These are phyloP conservation scores for Aspergillus ostianus DNA, from an alignment of 495 filamentous ascomycete genomes.

Conservation along the genomic window DNA sequence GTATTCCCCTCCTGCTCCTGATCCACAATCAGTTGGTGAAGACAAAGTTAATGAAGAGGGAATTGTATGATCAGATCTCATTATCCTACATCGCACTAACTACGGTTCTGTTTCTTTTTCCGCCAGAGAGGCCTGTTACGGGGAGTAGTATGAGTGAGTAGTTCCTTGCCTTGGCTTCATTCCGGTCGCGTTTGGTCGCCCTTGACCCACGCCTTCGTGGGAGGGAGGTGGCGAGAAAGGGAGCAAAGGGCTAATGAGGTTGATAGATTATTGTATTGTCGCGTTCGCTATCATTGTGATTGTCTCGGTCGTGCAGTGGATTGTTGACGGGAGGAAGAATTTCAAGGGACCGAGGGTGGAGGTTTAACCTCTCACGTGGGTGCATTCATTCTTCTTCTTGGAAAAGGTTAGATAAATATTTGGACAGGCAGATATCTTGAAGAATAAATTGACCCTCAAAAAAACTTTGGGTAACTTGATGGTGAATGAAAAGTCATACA, in stretches of 20 bases:
- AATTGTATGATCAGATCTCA: slow-evolving; percentile 44
- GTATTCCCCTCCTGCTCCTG: too few species aligned
- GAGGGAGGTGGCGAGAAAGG: too few species aligned
- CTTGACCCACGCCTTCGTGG: not conserved
- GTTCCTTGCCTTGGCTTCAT: not conserved
- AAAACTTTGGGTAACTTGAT: too few species aligned
- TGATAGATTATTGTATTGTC: slow-evolving; percentile 61
- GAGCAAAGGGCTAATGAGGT: slow-evolving; percentile 9
- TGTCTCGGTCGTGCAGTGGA: slow-evolving; percentile 63
- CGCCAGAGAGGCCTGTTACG: slow-evolving; percentile 60
- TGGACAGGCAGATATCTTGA: too few species aligned
- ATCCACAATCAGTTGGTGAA: too few species aligned
- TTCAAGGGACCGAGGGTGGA: slow-evolving; percentile 54
- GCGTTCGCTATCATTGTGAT: slow-evolving; percentile 66
- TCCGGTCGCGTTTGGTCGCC: not conserved
- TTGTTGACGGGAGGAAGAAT: slow-evolving; percentile 66
- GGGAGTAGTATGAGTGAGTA: slow-evolving; percentile 65
- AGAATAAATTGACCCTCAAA: too few species aligned
- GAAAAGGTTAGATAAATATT: too few species aligned
- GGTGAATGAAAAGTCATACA: too few species aligned
- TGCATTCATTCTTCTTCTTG: not conserved
- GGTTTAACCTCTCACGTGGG: not conserved
- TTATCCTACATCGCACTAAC: slow-evolving; percentile 63
- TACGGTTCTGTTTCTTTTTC: slow-evolving; percentile 71
- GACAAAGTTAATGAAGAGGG: not conserved